A percentile compares a stretch with the other conserved stretches of the same genome.
phyloP scores from a whole-genome alignment of 371 early-diverging fungal genomes.

The Blakeslea trispora region DNA sequence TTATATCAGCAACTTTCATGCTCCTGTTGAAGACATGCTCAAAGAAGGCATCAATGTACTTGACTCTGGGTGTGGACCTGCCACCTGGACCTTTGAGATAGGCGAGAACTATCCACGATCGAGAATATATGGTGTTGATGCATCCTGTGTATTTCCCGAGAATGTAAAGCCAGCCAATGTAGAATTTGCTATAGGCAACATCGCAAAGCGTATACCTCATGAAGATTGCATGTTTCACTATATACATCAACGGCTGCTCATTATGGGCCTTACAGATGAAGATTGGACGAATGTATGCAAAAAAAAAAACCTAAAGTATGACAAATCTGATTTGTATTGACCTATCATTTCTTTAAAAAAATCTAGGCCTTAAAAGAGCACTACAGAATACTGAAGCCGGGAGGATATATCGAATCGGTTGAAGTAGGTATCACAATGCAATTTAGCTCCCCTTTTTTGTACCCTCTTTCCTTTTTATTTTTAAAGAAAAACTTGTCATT shows the following conservation, averaged over 20 bases:
- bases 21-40: conserved; percentile 18
- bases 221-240: conserved; percentile 57
- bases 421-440: conserved; percentile 24
- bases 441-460: too few species aligned
- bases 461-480: background rate
- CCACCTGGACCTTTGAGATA: conserved; percentile 30
- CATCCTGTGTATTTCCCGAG: conserved; percentile 45
- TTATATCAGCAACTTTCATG: conserved; percentile 19
- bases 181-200: conserved; percentile 52
- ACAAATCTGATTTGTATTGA: background rate
- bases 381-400: conserved; percentile 42
- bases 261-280: conserved; percentile 28
- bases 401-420: conserved; percentile 40
- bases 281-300: conserved; percentile 36
- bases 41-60: conserved; percentile 23
- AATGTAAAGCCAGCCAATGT: conserved; percentile 48
- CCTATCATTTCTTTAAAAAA: background rate
- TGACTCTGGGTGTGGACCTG: conserved; percentile 31
- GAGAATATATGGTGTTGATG: conserved; percentile 43
- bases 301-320: background rate
- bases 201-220: conserved; percentile 54
- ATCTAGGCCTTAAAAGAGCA: conserved; percentile 25
- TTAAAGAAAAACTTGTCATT: too few species aligned
- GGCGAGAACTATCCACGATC: conserved; percentile 18
- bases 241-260: conserved; percentile 52